These are phyloP conservation scores for Fennellomyces sp. DNA, from an alignment of 371 early-diverging fungal species.

Conservation along the genomic window DNA sequence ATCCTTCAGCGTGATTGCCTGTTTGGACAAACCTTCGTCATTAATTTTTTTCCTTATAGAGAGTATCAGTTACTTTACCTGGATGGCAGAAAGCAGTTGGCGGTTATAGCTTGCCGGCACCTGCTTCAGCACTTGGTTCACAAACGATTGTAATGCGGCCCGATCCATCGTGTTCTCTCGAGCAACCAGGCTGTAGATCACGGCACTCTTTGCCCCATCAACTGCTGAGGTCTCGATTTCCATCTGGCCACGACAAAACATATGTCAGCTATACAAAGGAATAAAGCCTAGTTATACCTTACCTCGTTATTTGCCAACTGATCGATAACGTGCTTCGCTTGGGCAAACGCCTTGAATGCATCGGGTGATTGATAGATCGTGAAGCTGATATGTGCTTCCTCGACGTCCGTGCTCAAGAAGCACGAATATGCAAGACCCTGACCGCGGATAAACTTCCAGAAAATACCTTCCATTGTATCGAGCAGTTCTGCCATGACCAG, in stretches of 20 bases:
- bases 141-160: conserved; percentile 65
- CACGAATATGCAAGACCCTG: conserved; percentile 69
- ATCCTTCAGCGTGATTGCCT: conserved; percentile 51
- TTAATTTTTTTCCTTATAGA: not conserved
- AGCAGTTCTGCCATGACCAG: conserved; percentile 64
- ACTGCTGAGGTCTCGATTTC: conserved; percentile 58
- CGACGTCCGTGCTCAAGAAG: conserved; percentile 49
- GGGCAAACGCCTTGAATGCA: conserved; percentile 61
- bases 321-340: conserved; percentile 58
- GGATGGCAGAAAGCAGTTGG: conserved; percentile 48
- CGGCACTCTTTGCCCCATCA: conserved; percentile 70
- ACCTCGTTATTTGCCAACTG: conserved; percentile 54
- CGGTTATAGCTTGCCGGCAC: conserved; percentile 58
- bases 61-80: conserved; percentile 21
- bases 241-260: conserved; percentile 24
- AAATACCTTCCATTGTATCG: conserved; percentile 66
- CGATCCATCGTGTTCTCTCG: conserved; percentile 60
- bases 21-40: not conserved
- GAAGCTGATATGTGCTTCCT: conserved; percentile 58
- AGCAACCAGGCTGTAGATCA: conserved; percentile 62
- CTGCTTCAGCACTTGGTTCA: conserved; percentile 59
- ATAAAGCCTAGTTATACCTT: not conserved
- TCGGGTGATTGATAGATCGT: conserved; percentile 63
- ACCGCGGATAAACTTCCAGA: conserved; percentile 73
- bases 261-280: not conserved